phyloP scores from a whole-genome alignment of 208 protist genomes.

The Angomonas ambiguus region DNA sequence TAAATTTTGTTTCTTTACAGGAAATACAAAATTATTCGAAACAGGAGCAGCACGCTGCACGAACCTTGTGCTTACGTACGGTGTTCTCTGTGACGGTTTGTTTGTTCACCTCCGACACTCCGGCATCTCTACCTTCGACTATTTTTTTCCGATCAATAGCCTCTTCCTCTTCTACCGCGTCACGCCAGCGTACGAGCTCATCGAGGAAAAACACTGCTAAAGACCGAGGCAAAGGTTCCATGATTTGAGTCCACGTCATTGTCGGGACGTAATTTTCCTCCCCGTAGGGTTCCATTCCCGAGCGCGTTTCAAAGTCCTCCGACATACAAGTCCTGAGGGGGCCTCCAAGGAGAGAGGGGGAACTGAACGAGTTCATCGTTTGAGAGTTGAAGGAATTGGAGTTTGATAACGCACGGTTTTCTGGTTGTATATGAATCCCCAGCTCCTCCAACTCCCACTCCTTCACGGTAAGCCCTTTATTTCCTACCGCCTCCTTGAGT shows the following conservation, averaged over 20 bases:
- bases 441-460: constrained; percentile 59
- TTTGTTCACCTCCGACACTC: constrained; percentile 4
- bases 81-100: background rate
- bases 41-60: background rate
- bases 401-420: background rate
- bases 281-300: background rate
- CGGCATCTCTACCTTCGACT: background rate
- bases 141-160: background rate
- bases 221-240: background rate
- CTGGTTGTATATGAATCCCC: constrained; percentile 11
- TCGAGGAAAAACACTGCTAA: constrained; percentile 6
- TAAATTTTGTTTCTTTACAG: background rate
- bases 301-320: constrained; percentile 5
- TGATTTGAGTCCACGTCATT: background rate
- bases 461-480: constrained; percentile 55
- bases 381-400: background rate
- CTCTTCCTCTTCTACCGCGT: background rate
- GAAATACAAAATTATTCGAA: too few species aligned
- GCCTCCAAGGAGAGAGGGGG: background rate
- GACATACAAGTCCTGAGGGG: background rate
- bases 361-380: background rate
- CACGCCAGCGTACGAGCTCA: constrained; percentile 4
- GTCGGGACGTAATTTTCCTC: too few species aligned
- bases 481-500: constrained; percentile 35
- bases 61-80: background rate